Base-by-base conservation (phyloP, 345 rosid species). In the Streptanthus diversifolius region DNA sequence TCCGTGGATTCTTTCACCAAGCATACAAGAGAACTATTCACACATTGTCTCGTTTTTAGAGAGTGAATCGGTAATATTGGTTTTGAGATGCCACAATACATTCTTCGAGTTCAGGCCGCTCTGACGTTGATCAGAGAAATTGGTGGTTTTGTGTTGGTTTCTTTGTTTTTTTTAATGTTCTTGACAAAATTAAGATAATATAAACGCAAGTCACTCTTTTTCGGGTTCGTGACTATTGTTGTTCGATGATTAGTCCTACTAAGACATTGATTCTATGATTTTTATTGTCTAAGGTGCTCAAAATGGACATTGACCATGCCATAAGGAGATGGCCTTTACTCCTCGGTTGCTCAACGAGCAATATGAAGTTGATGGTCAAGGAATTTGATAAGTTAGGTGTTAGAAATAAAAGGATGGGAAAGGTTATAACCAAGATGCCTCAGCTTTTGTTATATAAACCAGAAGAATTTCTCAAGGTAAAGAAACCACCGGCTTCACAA, bases 1-100 rank as follows among this genome's bases (percentile, higher is more conserved):
- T 83, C 98, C 96, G 9, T 90, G 97, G 97, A 77, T 93, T 55
- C 85, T 90, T 58, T 89, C 95, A 19, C 39, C 85, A 0, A 80
- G 90, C 68, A 67, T 90, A 70, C 93, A 83, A 79, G 82, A 82
- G 53, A 88, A 93, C 57, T 86, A 83, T 21, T 63, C 82, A 13
- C 79, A 79, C 49, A 78, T 90, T 8, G 55, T 84, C 76, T 80
- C 77, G 14, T 74, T 83, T 44, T 78, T 87, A 67, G 74, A 82
- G 52, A 76, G 70, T 81, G 85, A 86, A 81, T 87, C 83, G 87
- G 98, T 93, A 86, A 52, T 72, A 25, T 41, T n/a, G 41, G 15
- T 17, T n/a, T 35, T 49, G 60, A 13, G 40, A 43, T n/a, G 48
- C 30, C 8, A 47, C 11, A 51, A 22, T 35, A 39, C 32, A 5